Conservation (phyloP, 2,329 filamentous ascomycete species). For the Zymoseptoria pseudotritici region DNA sequence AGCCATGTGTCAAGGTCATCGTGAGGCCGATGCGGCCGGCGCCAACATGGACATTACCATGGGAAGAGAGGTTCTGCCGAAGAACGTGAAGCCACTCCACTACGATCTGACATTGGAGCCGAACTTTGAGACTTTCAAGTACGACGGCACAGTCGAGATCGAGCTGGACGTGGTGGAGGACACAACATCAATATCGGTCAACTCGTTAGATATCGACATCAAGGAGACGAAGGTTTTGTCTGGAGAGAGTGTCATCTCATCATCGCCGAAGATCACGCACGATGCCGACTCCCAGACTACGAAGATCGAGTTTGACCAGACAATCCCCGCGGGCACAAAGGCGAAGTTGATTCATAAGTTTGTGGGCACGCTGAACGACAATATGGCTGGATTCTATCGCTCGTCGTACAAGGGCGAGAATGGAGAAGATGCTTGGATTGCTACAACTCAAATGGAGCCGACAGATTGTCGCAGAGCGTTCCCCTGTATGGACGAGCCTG, state of each 20-base stretch:
- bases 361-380: slow-evolving; percentile 75
- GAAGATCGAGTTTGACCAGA: slow-evolving; percentile 69
- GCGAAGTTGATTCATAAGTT: slow-evolving; percentile 72
- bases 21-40: slow-evolving; percentile 48
- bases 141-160: slow-evolving; percentile 75
- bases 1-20: slow-evolving; percentile 59
- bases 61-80: slow-evolving; percentile 77
- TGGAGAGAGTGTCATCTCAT: slow-evolving; percentile 50
- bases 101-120: slow-evolving; percentile 90
- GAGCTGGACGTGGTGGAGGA: slow-evolving; percentile 83
- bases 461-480: slow-evolving; percentile 90
- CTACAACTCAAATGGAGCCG: slow-evolving; percentile 92
- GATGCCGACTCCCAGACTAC: slow-evolving; percentile 75
- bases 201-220: slow-evolving; percentile 80
- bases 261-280: slow-evolving; percentile 62
- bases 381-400: slow-evolving; percentile 96
- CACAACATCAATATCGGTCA: slow-evolving; percentile 76
- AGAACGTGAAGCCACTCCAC: slow-evolving; percentile 85
- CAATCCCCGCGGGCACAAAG: slow-evolving; percentile 66
- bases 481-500: slow-evolving; percentile 93
- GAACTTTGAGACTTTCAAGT: slow-evolving; percentile 79
- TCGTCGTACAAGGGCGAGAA: slow-evolving; percentile 83
- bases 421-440: slow-evolving; percentile 73
- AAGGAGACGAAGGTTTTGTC: slow-evolving; percentile 62
- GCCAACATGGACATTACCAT: slow-evolving; percentile 54